A percentile compares a stretch with the other conserved stretches of the same genome.
phyloP scores from a whole-genome alignment of 192 early-diverging fungal genomes.

The Gaertneriomyces semiglobifer region DNA sequence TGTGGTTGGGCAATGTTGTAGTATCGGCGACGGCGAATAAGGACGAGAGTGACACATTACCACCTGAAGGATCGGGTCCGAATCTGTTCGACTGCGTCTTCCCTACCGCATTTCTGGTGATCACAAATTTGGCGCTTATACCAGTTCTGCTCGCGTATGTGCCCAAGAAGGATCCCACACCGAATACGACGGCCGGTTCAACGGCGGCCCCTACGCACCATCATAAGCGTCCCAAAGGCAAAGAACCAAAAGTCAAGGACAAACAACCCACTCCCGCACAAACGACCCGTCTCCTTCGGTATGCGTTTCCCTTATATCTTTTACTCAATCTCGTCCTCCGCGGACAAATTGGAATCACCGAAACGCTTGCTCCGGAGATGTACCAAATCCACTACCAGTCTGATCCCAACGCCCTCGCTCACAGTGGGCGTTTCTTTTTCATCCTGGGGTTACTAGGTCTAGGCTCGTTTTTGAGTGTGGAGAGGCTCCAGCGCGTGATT shows the following conservation, averaged over 20 bases:
- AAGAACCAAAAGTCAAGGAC: too few species aligned
- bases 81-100: slow-evolving; percentile 9
- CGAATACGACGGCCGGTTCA: slow-evolving; percentile 2
- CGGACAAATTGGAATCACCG: slow-evolving; percentile 34
- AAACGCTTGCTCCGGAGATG: slow-evolving; percentile 33
- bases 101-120: slow-evolving; percentile 13
- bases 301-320: slow-evolving; percentile 29
- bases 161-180: slow-evolving; percentile 21
- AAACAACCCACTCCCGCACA: neutral
- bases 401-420: slow-evolving; percentile 7
- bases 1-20: neutral
- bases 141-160: slow-evolving; percentile 13
- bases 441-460: slow-evolving; percentile 28
- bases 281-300: slow-evolving; percentile 12
- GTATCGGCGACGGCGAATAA: neutral
- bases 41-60: neutral
- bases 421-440: slow-evolving; percentile 30
- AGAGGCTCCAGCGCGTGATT: slow-evolving; percentile 22
- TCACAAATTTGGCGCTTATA: slow-evolving; percentile 19
- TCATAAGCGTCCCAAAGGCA: neutral
- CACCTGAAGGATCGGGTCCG: neutral
- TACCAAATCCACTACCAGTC: slow-evolving; percentile 19
- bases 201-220: neutral
- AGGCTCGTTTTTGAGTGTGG: slow-evolving; percentile 25
- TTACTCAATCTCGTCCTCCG: slow-evolving; percentile 32